Percentiles rank a stretch among this genome's conserved stretches.
These are phyloP conservation scores for Pyricularia grisea DNA, from an alignment of 2,329 filamentous ascomycete genomes.

Conservation along the genomic window DNA sequence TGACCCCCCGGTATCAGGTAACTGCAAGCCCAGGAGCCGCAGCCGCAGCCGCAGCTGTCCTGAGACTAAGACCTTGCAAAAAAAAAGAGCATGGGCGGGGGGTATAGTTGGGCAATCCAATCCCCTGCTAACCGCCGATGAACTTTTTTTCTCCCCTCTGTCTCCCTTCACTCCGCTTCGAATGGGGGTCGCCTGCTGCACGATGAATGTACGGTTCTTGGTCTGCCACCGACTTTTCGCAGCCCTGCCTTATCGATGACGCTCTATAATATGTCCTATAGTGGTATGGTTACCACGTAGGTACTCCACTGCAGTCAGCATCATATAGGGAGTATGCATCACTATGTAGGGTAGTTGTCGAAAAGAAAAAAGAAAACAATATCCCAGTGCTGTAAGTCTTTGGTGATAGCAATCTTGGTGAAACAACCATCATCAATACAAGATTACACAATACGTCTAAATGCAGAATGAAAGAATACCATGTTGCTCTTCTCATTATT, in stretches of 20 bases:
- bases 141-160: too few species aligned
- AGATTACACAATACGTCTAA: background rate
- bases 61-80: background rate
- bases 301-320: too few species aligned
- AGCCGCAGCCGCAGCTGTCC: background rate
- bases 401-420: background rate
- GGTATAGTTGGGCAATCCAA: background rate
- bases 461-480: background rate
- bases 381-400: background rate
- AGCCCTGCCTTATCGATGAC: background rate
- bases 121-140: background rate
- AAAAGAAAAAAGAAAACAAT: background rate
- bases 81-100: background rate
- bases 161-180: too few species aligned
- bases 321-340: background rate
- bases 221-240: background rate
- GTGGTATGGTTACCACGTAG: background rate
- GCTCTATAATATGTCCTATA: background rate
- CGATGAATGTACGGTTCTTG: background rate
- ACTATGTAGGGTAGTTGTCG: background rate
- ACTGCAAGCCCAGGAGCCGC: background rate
- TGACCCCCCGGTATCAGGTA: background rate
- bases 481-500: background rate
- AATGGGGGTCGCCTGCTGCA: background rate
- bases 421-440: background rate